phyloP scores from a whole-genome alignment of 1,284 basidiomycete species.

The Puccinia triticina region DNA sequence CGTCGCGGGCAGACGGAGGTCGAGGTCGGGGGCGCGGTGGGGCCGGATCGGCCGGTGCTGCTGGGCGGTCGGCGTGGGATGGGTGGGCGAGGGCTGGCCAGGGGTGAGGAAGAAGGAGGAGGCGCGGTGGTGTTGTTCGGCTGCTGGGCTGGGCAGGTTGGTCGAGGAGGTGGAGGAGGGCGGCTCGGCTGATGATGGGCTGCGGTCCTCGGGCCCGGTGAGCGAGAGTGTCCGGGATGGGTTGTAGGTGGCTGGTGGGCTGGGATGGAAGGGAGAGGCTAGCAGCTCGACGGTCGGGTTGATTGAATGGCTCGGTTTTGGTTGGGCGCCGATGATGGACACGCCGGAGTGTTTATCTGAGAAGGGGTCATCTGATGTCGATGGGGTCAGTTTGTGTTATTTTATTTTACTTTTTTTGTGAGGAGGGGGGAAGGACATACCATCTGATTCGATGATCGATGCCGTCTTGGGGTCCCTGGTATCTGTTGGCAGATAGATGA shows the following conservation, averaged over 20 bases:
- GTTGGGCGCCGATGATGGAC: constrained; percentile 9
- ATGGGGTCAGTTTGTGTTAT: neutral
- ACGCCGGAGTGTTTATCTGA: constrained; percentile 19
- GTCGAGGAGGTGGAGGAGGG: neutral
- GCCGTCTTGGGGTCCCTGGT: neutral
- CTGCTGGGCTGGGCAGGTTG: neutral
- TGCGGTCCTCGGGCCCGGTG: constrained; percentile 2
- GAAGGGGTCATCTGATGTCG: constrained; percentile 36
- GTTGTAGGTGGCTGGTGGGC: neutral
- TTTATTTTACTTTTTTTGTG: neutral
- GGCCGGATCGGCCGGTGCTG: constrained; percentile 26
- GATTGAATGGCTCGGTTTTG: neutral
- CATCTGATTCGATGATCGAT: constrained; percentile 6
- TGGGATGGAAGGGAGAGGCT: neutral
- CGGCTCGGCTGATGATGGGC: constrained; percentile 19
- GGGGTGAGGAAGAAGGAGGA: neutral
- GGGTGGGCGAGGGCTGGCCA: constrained; percentile 9
- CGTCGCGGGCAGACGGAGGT: constrained; percentile 30
- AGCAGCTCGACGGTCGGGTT: neutral
- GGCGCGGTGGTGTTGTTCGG: neutral
- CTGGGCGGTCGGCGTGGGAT: neutral
- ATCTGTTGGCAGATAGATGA: constrained; percentile 18
- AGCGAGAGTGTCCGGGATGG: constrained; percentile 36
- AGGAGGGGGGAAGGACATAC: neutral
- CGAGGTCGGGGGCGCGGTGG: constrained; percentile 46